A percentile compares a stretch with the other conserved stretches of the same genome.
Conservation (phyloP, 176 grass and related monocot genomes). For the Panicum miliaceum region DNA sequence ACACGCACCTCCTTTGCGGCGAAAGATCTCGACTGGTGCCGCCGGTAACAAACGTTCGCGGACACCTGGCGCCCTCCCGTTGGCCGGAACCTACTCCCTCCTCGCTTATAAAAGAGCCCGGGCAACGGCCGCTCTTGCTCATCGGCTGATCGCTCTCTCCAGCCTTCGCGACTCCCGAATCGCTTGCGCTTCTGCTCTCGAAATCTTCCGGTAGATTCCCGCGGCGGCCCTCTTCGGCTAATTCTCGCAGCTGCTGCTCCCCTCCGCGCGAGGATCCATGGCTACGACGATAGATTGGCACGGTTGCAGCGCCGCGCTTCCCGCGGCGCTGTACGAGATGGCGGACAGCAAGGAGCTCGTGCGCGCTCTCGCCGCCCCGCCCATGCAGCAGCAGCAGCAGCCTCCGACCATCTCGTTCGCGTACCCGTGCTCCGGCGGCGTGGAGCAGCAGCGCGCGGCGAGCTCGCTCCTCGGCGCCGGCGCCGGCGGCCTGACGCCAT, state of each 20-base stretch:
- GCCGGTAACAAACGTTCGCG: not conserved
- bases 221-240: conserved; percentile 25
- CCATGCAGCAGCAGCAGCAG: conserved; percentile 2
- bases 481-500: conserved; percentile 37
- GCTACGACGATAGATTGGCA: conserved; percentile 60
- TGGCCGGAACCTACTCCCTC: conserved; percentile 4
- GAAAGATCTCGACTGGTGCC: conserved; percentile 43
- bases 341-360: conserved; percentile 55
- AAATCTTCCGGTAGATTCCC: not conserved
- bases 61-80: conserved; percentile 34
- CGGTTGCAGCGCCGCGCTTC: not conserved
- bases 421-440: conserved; percentile 36
- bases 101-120: conserved; percentile 59
- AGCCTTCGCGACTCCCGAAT: not conserved
- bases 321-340: conserved; percentile 34
- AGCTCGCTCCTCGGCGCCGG: conserved; percentile 24
- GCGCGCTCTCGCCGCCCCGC: conserved; percentile 37
- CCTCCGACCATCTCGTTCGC: conserved; percentile 39
- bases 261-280: conserved; percentile 45
- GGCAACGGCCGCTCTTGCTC: conserved; percentile 38
- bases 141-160: not conserved
- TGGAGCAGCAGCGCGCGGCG: conserved; percentile 26
- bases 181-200: not conserved
- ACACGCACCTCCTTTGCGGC: not conserved
- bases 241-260: not conserved